Evolutionary conservation across 2,329 filamentous ascomycete genomes (phyloP).

Genomic region (Pleurostoma richardsiae): DNA sequence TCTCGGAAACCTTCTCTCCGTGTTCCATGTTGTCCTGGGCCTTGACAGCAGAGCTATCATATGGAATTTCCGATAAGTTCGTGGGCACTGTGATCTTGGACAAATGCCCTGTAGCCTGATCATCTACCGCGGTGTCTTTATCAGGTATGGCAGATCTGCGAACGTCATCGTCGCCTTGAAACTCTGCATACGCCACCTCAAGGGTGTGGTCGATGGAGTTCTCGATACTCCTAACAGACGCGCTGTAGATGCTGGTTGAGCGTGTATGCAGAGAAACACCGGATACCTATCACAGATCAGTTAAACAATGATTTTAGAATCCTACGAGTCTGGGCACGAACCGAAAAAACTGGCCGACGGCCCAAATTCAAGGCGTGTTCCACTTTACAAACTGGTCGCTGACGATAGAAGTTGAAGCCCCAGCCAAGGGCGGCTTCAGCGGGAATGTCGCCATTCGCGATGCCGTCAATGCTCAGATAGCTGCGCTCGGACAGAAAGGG

Average conservation of each 20-base stretch:
- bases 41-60: too few relatives aligned
- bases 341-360: constrained; percentile 27
- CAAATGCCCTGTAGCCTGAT: too few relatives aligned
- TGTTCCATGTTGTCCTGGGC: too few relatives aligned
- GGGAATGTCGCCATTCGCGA: constrained; percentile 43
- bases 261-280: background rate
- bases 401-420: constrained; percentile 40
- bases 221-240: too few relatives aligned
- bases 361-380: constrained; percentile 33
- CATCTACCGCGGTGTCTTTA: too few relatives aligned
- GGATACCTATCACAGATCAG: constrained; percentile 1
- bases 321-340: constrained; percentile 10
- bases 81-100: too few relatives aligned
- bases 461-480: constrained; percentile 43
- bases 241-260: background rate
- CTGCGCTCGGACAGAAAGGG: constrained; percentile 34
- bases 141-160: too few relatives aligned
- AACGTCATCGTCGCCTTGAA: too few relatives aligned
- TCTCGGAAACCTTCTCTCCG: too few relatives aligned
- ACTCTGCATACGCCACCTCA: too few relatives aligned
- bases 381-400: constrained; percentile 37
- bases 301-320: background rate
- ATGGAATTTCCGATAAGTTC: too few relatives aligned
- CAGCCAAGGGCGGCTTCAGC: constrained; percentile 45
- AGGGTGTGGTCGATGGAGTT: too few relatives aligned